These are phyloP conservation scores for Metarhizium guizhouense DNA, from an alignment of 2,329 filamentous ascomycete genomes.

Conservation along the genomic window DNA sequence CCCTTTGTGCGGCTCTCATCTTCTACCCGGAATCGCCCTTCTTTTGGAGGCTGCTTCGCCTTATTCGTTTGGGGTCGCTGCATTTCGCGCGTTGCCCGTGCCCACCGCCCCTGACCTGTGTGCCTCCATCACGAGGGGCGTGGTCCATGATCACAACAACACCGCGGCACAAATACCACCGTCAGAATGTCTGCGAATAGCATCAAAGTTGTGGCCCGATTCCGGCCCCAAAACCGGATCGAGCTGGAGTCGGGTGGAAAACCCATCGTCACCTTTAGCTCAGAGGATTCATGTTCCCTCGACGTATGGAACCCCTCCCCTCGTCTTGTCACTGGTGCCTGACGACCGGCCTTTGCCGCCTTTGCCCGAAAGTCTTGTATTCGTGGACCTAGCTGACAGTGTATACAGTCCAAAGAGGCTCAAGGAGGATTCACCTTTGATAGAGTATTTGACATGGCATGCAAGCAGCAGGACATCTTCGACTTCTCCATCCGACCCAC, in stretches of 20 bases:
- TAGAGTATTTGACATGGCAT: conserved; percentile 91
- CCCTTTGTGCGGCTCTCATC: background rate
- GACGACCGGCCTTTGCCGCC: background rate
- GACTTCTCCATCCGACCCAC: conserved; percentile 95
- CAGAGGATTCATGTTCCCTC: conserved; percentile 79
- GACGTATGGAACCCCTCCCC: conserved; percentile 45
- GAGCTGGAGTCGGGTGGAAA: conserved; percentile 86
- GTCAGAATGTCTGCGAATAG: conserved; percentile 52
- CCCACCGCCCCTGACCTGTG: conserved; percentile 1
- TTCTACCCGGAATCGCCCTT: background rate
- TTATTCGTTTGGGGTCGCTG: background rate
- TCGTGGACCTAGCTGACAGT: conserved; percentile 13
- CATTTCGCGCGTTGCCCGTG: background rate
- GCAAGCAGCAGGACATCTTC: conserved; percentile 87
- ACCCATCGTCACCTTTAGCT: conserved; percentile 82
- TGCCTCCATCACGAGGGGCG: conserved; percentile 2
- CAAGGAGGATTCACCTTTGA: conserved; percentile 91
- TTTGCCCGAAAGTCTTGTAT: background rate
- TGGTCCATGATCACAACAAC: conserved; percentile 9
- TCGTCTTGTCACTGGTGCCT: background rate
- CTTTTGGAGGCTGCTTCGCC: background rate
- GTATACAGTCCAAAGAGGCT: conserved; percentile 65
- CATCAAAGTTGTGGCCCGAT: conserved; percentile 91
- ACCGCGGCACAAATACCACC: conserved; percentile 6
- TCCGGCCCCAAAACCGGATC: conserved; percentile 92